A percentile compares a stretch with the other conserved stretches of the same genome.
Evolutionary conservation across 2,329 filamentous ascomycete genomes (phyloP).

Genomic region (Ophiostoma angusticollis): DNA sequence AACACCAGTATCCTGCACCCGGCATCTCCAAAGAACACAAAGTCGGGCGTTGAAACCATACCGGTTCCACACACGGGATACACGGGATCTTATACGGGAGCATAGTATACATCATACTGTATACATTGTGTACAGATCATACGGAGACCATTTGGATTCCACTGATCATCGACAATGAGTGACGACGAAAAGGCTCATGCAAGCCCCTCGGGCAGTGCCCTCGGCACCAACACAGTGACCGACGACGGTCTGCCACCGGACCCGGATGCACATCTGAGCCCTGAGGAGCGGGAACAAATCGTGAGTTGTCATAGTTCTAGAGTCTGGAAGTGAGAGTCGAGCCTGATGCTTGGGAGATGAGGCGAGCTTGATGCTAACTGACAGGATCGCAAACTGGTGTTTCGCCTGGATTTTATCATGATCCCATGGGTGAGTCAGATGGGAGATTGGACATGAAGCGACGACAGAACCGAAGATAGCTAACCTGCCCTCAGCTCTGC

Average conservation of each 20-base stretch:
- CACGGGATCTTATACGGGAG: too few species aligned
- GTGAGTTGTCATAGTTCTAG: slow-evolving; percentile 13
- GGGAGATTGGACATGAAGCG: background rate
- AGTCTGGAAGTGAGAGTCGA: background rate
- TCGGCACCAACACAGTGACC: background rate
- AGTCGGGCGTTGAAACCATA: too few species aligned
- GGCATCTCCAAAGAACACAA: too few species aligned
- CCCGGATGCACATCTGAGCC: slow-evolving; percentile 21
- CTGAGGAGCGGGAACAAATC: slow-evolving; percentile 18
- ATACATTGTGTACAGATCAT: too few species aligned
- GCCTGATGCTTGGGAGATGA: too few species aligned
- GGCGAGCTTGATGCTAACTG: too few species aligned
- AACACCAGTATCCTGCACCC: too few species aligned
- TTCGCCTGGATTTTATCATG: slow-evolving; percentile 21
- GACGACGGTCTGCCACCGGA: slow-evolving; percentile 17
- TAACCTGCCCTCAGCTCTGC: slow-evolving; percentile 35
- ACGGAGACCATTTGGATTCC: background rate
- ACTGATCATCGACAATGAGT: slow-evolving; percentile 6
- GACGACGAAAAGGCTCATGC: slow-evolving; percentile 14
- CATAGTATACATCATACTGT: too few species aligned
- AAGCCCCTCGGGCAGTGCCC: slow-evolving; percentile 3
- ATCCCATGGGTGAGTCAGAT: slow-evolving; percentile 23
- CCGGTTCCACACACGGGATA: too few species aligned
- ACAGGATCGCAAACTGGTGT: slow-evolving; percentile 23
- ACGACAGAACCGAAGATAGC: background rate